These are phyloP conservation scores for Lactarius indigo DNA, from an alignment of 768 basidiomycete species.

Conservation along the genomic window DNA sequence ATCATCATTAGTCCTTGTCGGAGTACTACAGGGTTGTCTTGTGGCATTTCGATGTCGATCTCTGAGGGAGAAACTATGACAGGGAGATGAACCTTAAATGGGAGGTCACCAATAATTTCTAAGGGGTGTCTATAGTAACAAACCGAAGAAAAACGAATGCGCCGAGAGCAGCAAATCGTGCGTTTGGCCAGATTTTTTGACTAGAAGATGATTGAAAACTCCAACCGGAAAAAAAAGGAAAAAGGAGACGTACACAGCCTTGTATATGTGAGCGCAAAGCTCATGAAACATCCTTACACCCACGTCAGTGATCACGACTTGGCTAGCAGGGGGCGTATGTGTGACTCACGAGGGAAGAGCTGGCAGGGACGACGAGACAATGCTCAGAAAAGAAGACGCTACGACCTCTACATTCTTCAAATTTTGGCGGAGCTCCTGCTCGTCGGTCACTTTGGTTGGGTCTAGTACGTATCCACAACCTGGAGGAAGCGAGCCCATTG, in stretches of 20 bases:
- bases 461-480: slow-evolving; percentile 80
- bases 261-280: slow-evolving; percentile 77
- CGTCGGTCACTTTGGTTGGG: slow-evolving; percentile 52
- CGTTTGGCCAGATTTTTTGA: slow-evolving; percentile 67
- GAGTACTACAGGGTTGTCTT: slow-evolving; percentile 51
- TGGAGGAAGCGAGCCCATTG: slow-evolving; percentile 66
- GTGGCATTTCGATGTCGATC: slow-evolving; percentile 77
- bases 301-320: slow-evolving; percentile 23
- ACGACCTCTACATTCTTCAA: slow-evolving; percentile 67
- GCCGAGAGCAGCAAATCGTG: slow-evolving; percentile 78
- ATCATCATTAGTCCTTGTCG: slow-evolving; percentile 82
- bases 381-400: slow-evolving; percentile 69
- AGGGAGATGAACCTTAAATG: slow-evolving; percentile 81
- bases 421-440: slow-evolving; percentile 60
- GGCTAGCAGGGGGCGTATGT: slow-evolving; percentile 4
- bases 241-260: slow-evolving; percentile 58
- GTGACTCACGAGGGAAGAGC: slow-evolving; percentile 67
- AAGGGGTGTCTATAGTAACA: slow-evolving; percentile 16
- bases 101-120: background rate
- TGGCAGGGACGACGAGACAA: slow-evolving; percentile 67
- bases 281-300: slow-evolving; percentile 74
- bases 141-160: slow-evolving; percentile 90
- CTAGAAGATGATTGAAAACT: slow-evolving; percentile 37
- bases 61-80: slow-evolving; percentile 83
- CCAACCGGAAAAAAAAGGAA: slow-evolving; percentile 3